Evolutionary conservation across 2,329 filamentous ascomycete species (phyloP), one percentile per base, ranked within the genome.

Genomic region (Neophaeococcomyces aloes): DNA sequence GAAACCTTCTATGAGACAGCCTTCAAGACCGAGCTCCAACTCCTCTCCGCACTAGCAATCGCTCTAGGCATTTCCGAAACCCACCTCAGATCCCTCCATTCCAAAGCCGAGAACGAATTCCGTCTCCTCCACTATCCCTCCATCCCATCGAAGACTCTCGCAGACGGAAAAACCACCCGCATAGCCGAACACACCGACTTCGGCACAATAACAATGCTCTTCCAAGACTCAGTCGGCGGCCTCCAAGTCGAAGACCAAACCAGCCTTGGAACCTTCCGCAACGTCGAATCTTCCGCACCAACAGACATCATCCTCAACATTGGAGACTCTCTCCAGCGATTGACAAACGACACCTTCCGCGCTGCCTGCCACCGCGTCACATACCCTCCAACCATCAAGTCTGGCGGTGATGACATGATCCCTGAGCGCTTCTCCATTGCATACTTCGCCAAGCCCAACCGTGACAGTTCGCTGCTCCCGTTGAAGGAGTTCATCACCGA

Each of bases 121-220:
- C 70, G 74, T 1, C 54, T 76, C 13, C 57, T 75, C 8, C 72
- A 76, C 52, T 76, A 71, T 40, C 68, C 67, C 0, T 56, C 61
- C 2, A 59, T 67, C 7, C 54, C 60, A 42, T 58, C 58, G 17
- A 57, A 56, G 23, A 59, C 59, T 35, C 57, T 68, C 29, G 48
- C 53, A 8, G 64, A 61, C 35, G 46, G 48, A 13, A 41, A n/a
- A 2, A 42, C 45, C 31, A 45, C 45, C 14, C 49, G 51, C 7
- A 48, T 53, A 45, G 56, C 58, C 3, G 57, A 58, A 0, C 61
- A 64, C 45, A 61, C 60, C 2, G 69, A 72, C 53, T 67, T 62
- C 40, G 67, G 67, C 1, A 67, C 69, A 44, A 57, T 71, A 15
- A 72, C 68, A 1, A 57, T 73, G 2, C 58, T 72, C 13, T 65